Conservation (phyloP, 192 early-diverging fungal species). For the Fimicolochytrium jonesii region DNA sequence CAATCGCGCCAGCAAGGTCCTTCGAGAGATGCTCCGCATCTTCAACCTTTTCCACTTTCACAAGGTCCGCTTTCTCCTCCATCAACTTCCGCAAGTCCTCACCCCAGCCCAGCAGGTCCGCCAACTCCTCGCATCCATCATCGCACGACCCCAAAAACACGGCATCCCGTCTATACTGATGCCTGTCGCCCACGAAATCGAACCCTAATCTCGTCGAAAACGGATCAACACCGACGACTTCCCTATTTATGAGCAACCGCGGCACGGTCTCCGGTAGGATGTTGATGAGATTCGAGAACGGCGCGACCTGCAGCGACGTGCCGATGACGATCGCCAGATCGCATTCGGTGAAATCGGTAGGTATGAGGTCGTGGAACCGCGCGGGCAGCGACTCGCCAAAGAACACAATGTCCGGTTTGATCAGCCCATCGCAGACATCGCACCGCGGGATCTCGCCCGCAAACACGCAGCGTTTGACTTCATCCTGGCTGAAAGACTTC, state of each 20-base stretch:
- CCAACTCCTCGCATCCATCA: conserved; percentile 64
- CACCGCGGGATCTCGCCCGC: conserved; percentile 66
- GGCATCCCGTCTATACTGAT: conserved; percentile 69
- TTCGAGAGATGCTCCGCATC: neutral
- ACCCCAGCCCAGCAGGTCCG: conserved; percentile 69
- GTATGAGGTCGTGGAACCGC: conserved; percentile 60
- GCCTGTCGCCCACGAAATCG: conserved; percentile 71
- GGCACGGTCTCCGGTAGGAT: conserved; percentile 61
- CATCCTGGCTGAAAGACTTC: conserved; percentile 20
- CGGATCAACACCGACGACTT: conserved; percentile 61
- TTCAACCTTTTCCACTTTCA: neutral
- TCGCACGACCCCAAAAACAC: conserved; percentile 81
- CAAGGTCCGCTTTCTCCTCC: neutral
- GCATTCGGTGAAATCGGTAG: conserved; percentile 67
- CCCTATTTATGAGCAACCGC: conserved; percentile 86
- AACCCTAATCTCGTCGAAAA: conserved; percentile 34
- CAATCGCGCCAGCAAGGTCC: no score
- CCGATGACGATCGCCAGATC: conserved; percentile 94
- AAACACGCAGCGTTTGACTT: conserved; percentile 28
- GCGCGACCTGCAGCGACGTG: conserved; percentile 84
- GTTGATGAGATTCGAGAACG: conserved; percentile 79
- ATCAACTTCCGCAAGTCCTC: conserved; percentile 36
- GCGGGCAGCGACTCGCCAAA: conserved; percentile 87
- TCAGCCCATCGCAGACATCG: conserved; percentile 55
- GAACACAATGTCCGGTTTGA: conserved; percentile 96